phyloP scores from a whole-genome alignment of 2,329 filamentous ascomycete species.

The Paecilomyces variotii region DNA sequence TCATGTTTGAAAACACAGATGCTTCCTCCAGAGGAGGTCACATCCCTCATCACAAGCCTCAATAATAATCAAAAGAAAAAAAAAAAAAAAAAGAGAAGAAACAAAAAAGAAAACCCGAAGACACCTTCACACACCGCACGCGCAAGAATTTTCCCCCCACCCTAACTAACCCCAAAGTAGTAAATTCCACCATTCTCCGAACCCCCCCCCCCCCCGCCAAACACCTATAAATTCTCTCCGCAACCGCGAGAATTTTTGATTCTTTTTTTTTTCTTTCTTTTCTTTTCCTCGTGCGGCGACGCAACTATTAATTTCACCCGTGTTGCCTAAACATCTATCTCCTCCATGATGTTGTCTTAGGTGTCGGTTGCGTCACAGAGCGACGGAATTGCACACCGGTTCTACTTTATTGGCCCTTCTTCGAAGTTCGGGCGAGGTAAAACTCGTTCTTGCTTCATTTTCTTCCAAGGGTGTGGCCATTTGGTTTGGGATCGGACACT shows the following conservation, averaged over 20 bases:
- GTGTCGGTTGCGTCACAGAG: constrained; percentile 78
- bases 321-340: constrained; percentile 65
- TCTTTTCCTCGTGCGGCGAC: constrained; percentile 72
- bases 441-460: constrained; percentile 8
- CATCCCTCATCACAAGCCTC: constrained; percentile 38
- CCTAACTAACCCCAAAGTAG: constrained; percentile 9
- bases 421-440: constrained; percentile 1
- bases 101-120: constrained; percentile 1
- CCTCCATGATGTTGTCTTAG: constrained; percentile 46
- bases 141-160: constrained; percentile 5
- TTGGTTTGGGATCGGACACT: constrained; percentile 52
- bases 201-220: background rate
- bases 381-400: constrained; percentile 68
- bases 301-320: constrained; percentile 61
- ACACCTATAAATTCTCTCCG: constrained; percentile 16
- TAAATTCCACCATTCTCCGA: background rate
- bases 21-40: constrained; percentile 9
- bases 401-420: constrained; percentile 44
- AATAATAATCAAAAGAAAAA: constrained; percentile 13
- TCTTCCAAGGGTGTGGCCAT: constrained; percentile 37
- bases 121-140: constrained; percentile 1
- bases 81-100: constrained; percentile 9
- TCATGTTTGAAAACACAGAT: constrained; percentile 27
- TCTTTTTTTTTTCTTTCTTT: constrained; percentile 38
- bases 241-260: constrained; percentile 6